A percentile compares a stretch with the other conserved stretches of the same genome.
Evolutionary conservation across 116 monocot species (phyloP).

Genomic region (Phalaenopsis hybrid): DNA sequence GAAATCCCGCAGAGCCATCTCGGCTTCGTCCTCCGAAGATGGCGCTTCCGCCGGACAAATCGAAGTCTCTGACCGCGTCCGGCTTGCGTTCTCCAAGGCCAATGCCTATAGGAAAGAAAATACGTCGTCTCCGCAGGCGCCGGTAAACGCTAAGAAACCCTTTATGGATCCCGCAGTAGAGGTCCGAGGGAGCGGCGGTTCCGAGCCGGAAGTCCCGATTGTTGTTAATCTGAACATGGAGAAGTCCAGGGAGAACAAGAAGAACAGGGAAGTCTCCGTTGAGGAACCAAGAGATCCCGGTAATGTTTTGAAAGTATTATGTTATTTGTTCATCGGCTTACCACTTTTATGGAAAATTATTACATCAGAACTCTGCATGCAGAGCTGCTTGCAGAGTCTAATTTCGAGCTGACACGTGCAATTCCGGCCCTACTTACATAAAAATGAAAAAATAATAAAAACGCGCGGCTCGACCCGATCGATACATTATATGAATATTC

Average conservation of each 20-base stretch:
- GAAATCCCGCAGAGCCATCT: neutral
- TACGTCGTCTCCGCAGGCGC: neutral
- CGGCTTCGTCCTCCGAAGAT: conserved; percentile 10
- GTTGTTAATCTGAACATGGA: conserved; percentile 26
- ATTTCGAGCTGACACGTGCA: neutral
- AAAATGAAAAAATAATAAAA: too few relatives aligned
- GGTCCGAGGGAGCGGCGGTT: neutral
- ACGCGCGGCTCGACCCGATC: too few relatives aligned
- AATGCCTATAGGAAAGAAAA: conserved; percentile 29
- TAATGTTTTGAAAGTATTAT: neutral
- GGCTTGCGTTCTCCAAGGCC: conserved; percentile 44
- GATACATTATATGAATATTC: too few relatives aligned
- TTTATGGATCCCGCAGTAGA: neutral
- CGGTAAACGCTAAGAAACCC: neutral
- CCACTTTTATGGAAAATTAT: too few relatives aligned
- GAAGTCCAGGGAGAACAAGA: conserved; percentile 30
- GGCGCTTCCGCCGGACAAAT: conserved; percentile 1
- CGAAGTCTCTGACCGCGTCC: conserved; percentile 24
- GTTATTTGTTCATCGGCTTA: too few relatives aligned
- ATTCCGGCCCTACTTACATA: too few relatives aligned
- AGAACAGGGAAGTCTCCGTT: conserved; percentile 12
- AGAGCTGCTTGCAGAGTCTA: too few relatives aligned
- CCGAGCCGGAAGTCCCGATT: conserved; percentile 1
- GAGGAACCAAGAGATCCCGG: neutral
- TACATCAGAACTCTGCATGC: too few relatives aligned